These are phyloP conservation scores for Lepidopterella palustris DNA, from an alignment of 495 filamentous ascomycete species.

Conservation along the genomic window DNA sequence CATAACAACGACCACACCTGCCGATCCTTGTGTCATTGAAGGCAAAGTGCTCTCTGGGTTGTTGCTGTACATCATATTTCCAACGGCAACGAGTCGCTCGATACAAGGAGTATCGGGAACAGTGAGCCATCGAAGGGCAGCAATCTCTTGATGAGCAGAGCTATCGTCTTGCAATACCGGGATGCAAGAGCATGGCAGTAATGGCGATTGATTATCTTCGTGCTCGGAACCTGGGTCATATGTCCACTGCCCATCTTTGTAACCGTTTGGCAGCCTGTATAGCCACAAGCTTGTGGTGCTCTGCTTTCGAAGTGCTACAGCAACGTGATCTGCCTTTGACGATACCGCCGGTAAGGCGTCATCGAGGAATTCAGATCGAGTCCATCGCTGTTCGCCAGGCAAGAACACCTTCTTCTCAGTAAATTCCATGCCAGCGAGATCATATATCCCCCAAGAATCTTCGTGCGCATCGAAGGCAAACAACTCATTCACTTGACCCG, in stretches of 20 bases:
- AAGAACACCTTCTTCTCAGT: constrained; percentile 25
- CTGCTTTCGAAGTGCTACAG: constrained; percentile 21
- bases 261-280: constrained; percentile 8
- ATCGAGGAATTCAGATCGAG: constrained; percentile 25
- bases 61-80: constrained; percentile 12
- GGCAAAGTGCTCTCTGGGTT: constrained; percentile 6
- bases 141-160: constrained; percentile 22
- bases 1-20: constrained; percentile 23
- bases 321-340: constrained; percentile 21
- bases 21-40: constrained; percentile 12
- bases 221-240: constrained; percentile 5
- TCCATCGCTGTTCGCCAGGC: constrained; percentile 23
- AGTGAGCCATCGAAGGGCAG: constrained; percentile 20
- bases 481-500: constrained; percentile 24
- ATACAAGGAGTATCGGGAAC: constrained; percentile 2
- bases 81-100: constrained; percentile 22
- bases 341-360: constrained; percentile 26
- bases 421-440: constrained; percentile 18
- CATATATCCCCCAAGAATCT: constrained; percentile 28
- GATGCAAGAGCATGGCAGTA: constrained; percentile 23
- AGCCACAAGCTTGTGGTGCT: constrained; percentile 23
- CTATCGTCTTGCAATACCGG: constrained; percentile 16
- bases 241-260: constrained; percentile 15
- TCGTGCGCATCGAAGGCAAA: constrained; percentile 27
- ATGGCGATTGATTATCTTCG: constrained; percentile 11